phyloP scores from a whole-genome alignment of 2,329 filamentous ascomycete genomes.

The Fusarium algeriense region DNA sequence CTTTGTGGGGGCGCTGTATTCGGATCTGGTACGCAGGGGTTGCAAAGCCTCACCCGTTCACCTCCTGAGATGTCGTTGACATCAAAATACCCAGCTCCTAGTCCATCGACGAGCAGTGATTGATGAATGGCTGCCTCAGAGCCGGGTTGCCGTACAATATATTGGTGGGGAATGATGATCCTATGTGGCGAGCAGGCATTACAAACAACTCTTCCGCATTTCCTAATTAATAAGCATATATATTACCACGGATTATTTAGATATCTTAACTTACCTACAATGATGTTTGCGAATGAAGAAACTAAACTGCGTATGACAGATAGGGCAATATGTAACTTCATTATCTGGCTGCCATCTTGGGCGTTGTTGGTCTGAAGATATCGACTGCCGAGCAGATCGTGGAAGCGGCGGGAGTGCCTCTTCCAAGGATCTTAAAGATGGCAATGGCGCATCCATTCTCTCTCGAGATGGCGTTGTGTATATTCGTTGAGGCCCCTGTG shows the following conservation, averaged over 20 bases:
- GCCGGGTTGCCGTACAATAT: conserved; percentile 83
- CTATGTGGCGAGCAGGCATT: conserved; percentile 90
- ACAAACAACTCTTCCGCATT: conserved; percentile 94
- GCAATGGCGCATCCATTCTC: conserved; percentile 47
- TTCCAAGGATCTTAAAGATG: conserved; percentile 32
- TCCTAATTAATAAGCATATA: conserved; percentile 62
- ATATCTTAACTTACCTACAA: conserved; percentile 72
- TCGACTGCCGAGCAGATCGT: conserved; percentile 29
- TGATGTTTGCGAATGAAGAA: conserved; percentile 93
- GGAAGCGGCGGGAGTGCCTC: conserved; percentile 39
- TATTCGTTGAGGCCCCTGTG: conserved; percentile 26
- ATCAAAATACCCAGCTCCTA: conserved; percentile 57
- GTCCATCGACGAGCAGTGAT: conserved; percentile 54
- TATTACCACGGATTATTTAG: background rate
- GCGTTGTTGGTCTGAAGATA: conserved; percentile 63
- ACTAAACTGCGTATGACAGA: conserved; percentile 83
- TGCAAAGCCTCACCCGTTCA: conserved; percentile 70
- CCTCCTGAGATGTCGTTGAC: conserved; percentile 64
- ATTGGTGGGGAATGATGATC: conserved; percentile 93
- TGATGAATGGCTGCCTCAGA: conserved; percentile 55
- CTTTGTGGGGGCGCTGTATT: conserved; percentile 68
- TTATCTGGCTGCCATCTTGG: conserved; percentile 91
- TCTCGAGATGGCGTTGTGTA: conserved; percentile 43
- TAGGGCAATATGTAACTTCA: conserved; percentile 85
- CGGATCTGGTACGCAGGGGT: conserved; percentile 72